Evolutionary conservation across 164 flowering plant species (phyloP).

Genomic region (Berberis vulgaris): DNA sequence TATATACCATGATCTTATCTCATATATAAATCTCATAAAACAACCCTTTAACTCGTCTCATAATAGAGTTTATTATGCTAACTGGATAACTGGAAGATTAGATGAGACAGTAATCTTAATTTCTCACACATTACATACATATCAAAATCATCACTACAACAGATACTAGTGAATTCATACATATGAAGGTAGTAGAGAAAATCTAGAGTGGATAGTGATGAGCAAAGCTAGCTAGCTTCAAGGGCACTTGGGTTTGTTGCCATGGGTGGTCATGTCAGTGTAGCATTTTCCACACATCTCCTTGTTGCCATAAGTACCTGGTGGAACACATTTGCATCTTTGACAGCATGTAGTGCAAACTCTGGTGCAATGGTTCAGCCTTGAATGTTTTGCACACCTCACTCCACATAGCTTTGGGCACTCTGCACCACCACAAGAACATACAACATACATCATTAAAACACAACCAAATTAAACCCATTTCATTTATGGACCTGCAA

Average conservation of each 20-base stretch:
- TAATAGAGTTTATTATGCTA: no score
- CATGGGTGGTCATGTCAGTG: slow-evolving; percentile 40
- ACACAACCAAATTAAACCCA: no score
- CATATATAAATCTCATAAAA: no score
- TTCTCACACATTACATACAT: no score
- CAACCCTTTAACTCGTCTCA: no score
- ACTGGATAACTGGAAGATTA: no score
- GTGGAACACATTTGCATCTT: slow-evolving; percentile 61
- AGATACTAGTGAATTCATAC: not conserved
- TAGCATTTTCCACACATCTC: slow-evolving; percentile 51
- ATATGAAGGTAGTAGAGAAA: not conserved
- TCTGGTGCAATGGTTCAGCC: slow-evolving; percentile 34
- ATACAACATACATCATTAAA: not conserved
- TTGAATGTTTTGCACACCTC: slow-evolving; percentile 38
- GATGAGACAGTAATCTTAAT: no score
- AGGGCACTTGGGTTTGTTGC: slow-evolving; percentile 43
- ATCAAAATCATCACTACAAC: no score
- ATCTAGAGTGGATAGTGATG: not conserved
- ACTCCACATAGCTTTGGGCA: slow-evolving; percentile 30
- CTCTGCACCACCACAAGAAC: slow-evolving; percentile 17
- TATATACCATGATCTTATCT: no score
- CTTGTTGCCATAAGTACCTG: slow-evolving; percentile 46
- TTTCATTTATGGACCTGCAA: not conserved
- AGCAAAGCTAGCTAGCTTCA: slow-evolving; percentile 6
- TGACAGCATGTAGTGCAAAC: slow-evolving; percentile 45